Evolutionary conservation across 768 basidiomycete genomes (phyloP).

Genomic region (Lactarius hatsudake): DNA sequence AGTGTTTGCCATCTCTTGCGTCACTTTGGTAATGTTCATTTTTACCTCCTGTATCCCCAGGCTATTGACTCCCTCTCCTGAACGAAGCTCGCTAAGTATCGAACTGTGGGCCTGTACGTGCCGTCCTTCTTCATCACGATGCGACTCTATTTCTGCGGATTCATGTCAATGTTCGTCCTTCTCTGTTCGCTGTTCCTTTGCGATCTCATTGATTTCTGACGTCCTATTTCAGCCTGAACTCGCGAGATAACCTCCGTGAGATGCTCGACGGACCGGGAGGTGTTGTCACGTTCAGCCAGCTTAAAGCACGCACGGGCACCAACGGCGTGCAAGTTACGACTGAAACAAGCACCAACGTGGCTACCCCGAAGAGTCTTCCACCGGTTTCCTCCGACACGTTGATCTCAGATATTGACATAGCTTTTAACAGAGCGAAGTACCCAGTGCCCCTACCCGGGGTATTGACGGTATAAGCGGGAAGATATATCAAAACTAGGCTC

Average conservation of each 20-base stretch:
- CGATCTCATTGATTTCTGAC: neutral
- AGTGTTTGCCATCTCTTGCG: neutral
- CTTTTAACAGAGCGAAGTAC: neutral
- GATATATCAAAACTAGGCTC: neutral
- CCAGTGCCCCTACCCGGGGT: neutral
- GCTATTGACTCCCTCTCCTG: neutral
- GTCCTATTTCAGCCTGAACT: neutral
- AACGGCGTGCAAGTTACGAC: neutral
- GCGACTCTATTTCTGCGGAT: slow-evolving; percentile 4
- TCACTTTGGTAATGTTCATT: neutral
- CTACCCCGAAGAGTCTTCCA: neutral
- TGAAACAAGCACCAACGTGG: neutral
- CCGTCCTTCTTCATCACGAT: slow-evolving; percentile 6
- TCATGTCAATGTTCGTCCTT: slow-evolving; percentile 1
- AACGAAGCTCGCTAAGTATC: neutral
- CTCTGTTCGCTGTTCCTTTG: neutral
- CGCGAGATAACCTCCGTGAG: neutral
- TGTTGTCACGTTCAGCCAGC: neutral
- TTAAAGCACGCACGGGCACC: neutral
- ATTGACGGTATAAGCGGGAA: neutral
- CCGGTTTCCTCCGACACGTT: neutral
- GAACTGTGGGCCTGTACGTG: neutral
- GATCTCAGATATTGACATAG: neutral
- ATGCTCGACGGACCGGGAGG: neutral
- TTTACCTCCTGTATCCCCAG: neutral